A percentile compares a stretch with the other conserved stretches of the same genome.
These are phyloP conservation scores for Voacanga thouarsii DNA, from an alignment of 257 asterid genomes.

Conservation along the genomic window DNA sequence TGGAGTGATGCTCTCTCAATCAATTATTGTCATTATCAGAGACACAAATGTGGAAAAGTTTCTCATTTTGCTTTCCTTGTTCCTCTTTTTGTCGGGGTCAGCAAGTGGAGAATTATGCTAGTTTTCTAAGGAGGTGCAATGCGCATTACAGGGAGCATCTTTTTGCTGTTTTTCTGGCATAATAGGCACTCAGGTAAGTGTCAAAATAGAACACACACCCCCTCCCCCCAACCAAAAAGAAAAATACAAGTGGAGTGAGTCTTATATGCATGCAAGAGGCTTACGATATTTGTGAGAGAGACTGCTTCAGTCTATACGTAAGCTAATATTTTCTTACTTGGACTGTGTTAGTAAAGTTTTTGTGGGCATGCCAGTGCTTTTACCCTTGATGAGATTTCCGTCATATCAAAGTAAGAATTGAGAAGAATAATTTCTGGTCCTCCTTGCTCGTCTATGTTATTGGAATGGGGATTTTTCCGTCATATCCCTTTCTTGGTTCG, in stretches of 20 bases:
- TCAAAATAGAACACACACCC: too few relatives aligned
- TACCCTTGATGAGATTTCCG: conserved; percentile 19
- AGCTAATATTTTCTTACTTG: background rate
- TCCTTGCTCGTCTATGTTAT: background rate
- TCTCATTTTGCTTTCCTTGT: background rate
- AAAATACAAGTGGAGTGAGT: background rate
- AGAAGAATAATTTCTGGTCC: background rate
- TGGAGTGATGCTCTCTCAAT: background rate
- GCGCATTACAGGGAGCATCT: conserved; percentile 1
- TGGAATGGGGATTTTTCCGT: background rate
- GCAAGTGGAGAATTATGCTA: background rate
- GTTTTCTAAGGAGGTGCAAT: background rate
- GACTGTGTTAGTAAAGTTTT: background rate
- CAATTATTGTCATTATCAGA: background rate
- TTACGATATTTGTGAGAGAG: too few relatives aligned
- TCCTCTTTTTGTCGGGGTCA: background rate
- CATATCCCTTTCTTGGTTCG: background rate
- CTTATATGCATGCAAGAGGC: background rate
- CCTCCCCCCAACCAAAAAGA: too few relatives aligned
- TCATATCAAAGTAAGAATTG: background rate
- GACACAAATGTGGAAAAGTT: background rate
- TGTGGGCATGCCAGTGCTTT: background rate
- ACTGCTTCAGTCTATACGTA: background rate
- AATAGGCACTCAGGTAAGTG: background rate
- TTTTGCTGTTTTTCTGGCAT: background rate